Evolutionary conservation across 2,329 filamentous ascomycete genomes (phyloP).

Genomic region (Penicillium corylophilum): DNA sequence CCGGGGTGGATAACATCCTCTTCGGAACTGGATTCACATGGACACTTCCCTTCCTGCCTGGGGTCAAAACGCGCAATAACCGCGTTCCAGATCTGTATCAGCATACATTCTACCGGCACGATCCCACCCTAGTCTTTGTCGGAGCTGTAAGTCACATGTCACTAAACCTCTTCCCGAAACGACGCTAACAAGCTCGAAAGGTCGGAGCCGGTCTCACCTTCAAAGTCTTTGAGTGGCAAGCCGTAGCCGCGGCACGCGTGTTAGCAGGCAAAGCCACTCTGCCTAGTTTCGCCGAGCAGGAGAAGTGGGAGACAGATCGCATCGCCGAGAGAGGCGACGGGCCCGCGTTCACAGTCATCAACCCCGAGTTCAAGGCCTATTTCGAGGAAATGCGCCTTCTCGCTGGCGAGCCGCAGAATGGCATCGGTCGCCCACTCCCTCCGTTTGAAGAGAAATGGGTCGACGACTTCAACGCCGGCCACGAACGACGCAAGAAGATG

Average conservation of each 20-base stretch:
- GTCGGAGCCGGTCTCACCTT: constrained; percentile 56
- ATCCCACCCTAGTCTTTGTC: constrained; percentile 35
- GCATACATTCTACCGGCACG: constrained; percentile 37
- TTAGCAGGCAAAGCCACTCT: constrained; percentile 56
- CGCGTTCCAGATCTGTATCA: constrained; percentile 37
- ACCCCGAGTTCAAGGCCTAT: constrained; percentile 64
- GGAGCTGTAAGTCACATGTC: constrained; percentile 46
- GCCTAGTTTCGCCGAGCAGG: constrained; percentile 52
- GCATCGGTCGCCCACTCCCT: constrained; percentile 42
- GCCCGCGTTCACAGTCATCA: constrained; percentile 55
- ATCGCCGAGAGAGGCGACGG: constrained; percentile 58
- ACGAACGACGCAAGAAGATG: constrained; percentile 58
- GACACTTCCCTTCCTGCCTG: constrained; percentile 61
- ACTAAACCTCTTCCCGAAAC: too few relatives aligned
- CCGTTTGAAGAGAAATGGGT: constrained; percentile 45
- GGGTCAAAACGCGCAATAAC: constrained; percentile 41
- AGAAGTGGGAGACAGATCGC: constrained; percentile 58
- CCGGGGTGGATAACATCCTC: constrained; percentile 61
- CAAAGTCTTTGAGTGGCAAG: constrained; percentile 69
- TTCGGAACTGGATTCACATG: constrained; percentile 67
- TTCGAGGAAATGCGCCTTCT: constrained; percentile 54
- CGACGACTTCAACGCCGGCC: constrained; percentile 52
- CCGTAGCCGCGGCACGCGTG: constrained; percentile 60
- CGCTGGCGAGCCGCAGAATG: constrained; percentile 44
- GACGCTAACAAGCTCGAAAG: constrained; percentile 21